Evolutionary conservation across 176 grass and related monocot species (phyloP), one percentile per base, ranked within the genome.

Genomic region (Alopecurus myosuroides): DNA sequence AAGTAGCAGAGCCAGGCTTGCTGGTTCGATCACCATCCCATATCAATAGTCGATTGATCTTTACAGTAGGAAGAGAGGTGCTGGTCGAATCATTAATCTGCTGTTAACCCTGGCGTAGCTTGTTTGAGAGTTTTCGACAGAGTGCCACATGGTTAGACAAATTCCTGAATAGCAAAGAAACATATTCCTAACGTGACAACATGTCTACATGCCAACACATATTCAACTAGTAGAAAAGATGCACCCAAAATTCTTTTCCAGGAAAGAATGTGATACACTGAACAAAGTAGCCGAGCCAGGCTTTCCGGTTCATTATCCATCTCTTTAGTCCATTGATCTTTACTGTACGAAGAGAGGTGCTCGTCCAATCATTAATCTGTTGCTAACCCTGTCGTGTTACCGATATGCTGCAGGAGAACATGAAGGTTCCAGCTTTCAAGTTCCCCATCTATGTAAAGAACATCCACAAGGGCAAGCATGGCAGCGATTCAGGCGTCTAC

Each of bases 391-490:
- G 18, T 40, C 3, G 37, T n/a, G n/a, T 75, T 14, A 2, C 20
- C 79, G 33, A 44, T 82, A 11, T 3, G 12, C 45, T 85, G 41
- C 31, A 91, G 85, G 89, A 84, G 65, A 81, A 97, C 74, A 49
- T 78, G 36, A 93, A 87, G 88, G 30, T 53, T 4, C 29, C 79
- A 19, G 10, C 77, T 34, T 77, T 88, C 34, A 81, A 83, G 63
- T 44, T 93, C 20, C 94, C 94, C 28, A 89, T 97, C 12, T 89
- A 97, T 28, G 83, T 97, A 25, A 87, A 86, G 60, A 89, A 93
- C 86, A 97, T 97, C 25, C 77, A 97, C 36, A 91, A 84, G 50
- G 94, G 89, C 30, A 93, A 91, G 66, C 94, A 97, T 39, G 91
- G 91, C 37, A 97, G 94, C 73, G 88, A 97, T 45, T 91, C 91